Conservation (phyloP, 2,329 filamentous ascomycete species). For the Arthrobotrys megalospora region DNA sequence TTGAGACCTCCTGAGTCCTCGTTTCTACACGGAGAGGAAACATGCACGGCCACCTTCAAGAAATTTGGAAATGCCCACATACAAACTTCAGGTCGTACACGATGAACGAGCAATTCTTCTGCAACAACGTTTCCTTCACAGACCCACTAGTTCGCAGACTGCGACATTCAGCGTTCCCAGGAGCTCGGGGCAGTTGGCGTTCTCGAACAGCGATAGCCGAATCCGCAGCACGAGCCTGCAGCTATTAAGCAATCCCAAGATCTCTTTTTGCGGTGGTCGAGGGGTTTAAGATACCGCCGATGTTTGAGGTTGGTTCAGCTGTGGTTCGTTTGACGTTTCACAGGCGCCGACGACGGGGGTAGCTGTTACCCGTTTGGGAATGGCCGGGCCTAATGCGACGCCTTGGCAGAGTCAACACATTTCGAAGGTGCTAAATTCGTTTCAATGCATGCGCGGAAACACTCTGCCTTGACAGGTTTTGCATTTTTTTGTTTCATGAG, state of each 20-base stretch:
- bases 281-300: constrained; percentile 47
- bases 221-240: constrained; percentile 30
- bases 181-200: constrained; percentile 38
- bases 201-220: constrained; percentile 55
- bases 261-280: constrained; percentile 1
- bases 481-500: constrained; percentile 42
- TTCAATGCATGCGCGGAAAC: constrained; percentile 50
- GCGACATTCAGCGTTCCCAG: constrained; percentile 54
- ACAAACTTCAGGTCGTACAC: not conserved
- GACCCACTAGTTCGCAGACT: constrained; percentile 36
- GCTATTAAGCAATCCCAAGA: constrained; percentile 27
- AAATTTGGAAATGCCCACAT: not conserved
- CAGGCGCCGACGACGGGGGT: constrained; percentile 54
- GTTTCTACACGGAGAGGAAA: constrained; percentile 36
- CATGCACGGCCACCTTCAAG: constrained; percentile 24
- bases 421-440: constrained; percentile 40
- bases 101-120: constrained; percentile 29
- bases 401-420: constrained; percentile 56
- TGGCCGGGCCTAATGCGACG: constrained; percentile 47
- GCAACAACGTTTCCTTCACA: constrained; percentile 43
- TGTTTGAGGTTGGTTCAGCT: constrained; percentile 57
- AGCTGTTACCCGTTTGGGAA: constrained; percentile 46
- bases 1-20: constrained; percentile 48
- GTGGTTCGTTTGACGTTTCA: constrained; percentile 59
- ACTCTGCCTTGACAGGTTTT: constrained; percentile 29